Evolutionary conservation across 2,329 filamentous ascomycete genomes (phyloP).

Genomic region (Colletotrichum zoysiae): DNA sequence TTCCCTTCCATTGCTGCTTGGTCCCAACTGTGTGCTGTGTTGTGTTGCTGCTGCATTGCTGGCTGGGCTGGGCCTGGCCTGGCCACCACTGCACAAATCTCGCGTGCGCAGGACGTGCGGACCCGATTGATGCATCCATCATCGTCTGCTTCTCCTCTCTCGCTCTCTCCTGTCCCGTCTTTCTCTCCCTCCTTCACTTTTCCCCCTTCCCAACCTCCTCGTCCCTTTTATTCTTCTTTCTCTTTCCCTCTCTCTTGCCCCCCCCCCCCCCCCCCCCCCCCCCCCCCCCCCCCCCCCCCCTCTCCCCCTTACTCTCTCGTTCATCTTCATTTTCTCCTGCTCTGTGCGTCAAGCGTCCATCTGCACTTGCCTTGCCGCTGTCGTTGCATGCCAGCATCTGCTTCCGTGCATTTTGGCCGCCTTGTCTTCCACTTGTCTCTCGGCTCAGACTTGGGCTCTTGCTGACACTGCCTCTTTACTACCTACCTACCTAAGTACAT

Average conservation of each 20-base stretch:
- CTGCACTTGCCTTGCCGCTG: conserved; percentile 15
- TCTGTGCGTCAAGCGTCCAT: conserved; percentile 24
- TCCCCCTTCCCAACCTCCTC: conserved; percentile 35
- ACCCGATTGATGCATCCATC: conserved; percentile 35
- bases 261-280: no score
- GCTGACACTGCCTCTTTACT: conserved; percentile 24
- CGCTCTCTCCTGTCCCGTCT: conserved; percentile 23
- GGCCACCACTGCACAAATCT: conserved; percentile 36
- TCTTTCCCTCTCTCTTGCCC: background rate
- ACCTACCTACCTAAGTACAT: background rate
- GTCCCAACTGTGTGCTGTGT: conserved; percentile 6
- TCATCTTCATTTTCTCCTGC: conserved; percentile 12
- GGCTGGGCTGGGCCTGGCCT: conserved; percentile 19
- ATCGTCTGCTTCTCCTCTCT: conserved; percentile 32
- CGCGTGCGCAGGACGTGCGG: conserved; percentile 32
- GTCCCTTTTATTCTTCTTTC: background rate
- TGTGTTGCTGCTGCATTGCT: background rate
- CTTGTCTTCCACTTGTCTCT: conserved; percentile 16
- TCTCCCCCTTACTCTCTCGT: background rate
- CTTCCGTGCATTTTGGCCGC: conserved; percentile 20
- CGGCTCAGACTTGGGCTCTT: conserved; percentile 10
- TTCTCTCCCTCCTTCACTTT: conserved; percentile 17
- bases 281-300: no score
- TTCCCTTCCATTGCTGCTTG: background rate
- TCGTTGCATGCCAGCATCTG: conserved; percentile 29